Evolutionary conservation across 2,329 filamentous ascomycete genomes (phyloP), one percentile per base, ranked within the genome.

Genomic region (Colletotrichum phormii): DNA sequence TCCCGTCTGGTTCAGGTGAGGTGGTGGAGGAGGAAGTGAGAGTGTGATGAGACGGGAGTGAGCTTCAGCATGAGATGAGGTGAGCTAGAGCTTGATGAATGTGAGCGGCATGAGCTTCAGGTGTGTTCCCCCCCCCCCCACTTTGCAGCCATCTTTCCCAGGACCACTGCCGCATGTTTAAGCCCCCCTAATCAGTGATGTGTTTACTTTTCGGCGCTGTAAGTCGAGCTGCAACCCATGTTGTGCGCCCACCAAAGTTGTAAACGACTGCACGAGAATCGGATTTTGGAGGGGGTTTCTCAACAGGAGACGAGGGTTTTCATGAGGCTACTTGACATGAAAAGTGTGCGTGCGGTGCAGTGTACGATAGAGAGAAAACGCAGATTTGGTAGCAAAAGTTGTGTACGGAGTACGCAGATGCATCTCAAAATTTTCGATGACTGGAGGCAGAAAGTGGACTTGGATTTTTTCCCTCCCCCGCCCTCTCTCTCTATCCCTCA

Each of bases 351-450:
- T 26, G 65, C 55, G 61, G 29, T 49, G 42, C 42, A 33, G 37
- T 42, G 37, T 18, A 42, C 6, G 15, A 15, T 42, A 42, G 46
- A 18, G 11, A 29, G 42, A 31, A 31, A 33, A 58, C 26, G 51
- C 37, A 65, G 51, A 59, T 33, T 24, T 69, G 58, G 42, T 53
- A 46, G 65, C 46, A 35, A 46, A 51, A 59, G 69, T 29, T 53
- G 53, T 59, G 35, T 53, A 72, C 42, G 18, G 51, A 60, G 69
- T 18, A 42, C 42, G 18, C 51, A 67, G 69, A 69, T 64, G 70
- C 59, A 64, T 71, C 71, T 73, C 61, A 62, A 71, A 73, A 51
- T 62, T 71, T 65, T 71, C 61, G 49, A 73, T 71, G 61, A 71
- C 58, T 51, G 65, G 57, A 60, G 49, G 57, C 63, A 58, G 31